A percentile compares a stretch with the other conserved stretches of the same genome.
Conservation (phyloP, 805 yeast species). For the Candida multigemmis region DNA sequence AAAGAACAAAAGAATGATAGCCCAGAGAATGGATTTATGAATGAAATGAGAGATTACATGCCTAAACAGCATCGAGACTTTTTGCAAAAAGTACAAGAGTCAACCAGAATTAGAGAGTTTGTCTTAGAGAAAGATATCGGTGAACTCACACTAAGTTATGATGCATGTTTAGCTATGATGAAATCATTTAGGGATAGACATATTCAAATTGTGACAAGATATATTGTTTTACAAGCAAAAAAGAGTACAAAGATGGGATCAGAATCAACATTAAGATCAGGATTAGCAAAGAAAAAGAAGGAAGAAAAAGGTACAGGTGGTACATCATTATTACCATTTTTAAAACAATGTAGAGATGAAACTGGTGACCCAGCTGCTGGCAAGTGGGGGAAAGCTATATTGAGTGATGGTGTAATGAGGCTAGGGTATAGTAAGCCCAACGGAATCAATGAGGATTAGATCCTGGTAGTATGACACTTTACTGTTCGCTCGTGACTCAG, state of each 20-base stretch:
- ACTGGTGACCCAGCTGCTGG: conserved; percentile 94
- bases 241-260: conserved; percentile 45
- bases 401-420: conserved; percentile 46
- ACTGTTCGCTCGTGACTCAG: neutral
- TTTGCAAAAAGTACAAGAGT: conserved; percentile 47
- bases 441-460: conserved; percentile 30
- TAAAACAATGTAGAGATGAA: conserved; percentile 93
- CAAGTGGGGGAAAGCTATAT: conserved; percentile 74
- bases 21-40: conserved; percentile 46
- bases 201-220: conserved; percentile 85
- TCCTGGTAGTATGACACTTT: neutral
- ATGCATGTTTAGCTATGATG: conserved; percentile 83
- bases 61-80: conserved; percentile 80
- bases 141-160: conserved; percentile 65
- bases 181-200: conserved; percentile 87
- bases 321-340: conserved; percentile 80
- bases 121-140: conserved; percentile 40
- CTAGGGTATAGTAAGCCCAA: conserved; percentile 29
- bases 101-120: conserved; percentile 54
- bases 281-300: conserved; percentile 46
- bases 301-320: conserved; percentile 89
- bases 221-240: conserved; percentile 72
- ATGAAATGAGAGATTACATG: conserved; percentile 84
- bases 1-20: conserved; percentile 5
- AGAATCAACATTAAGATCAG: conserved; percentile 54